These are phyloP conservation scores for Mortierella hygrophila DNA, from an alignment of 192 early-diverging fungal genomes.

Conservation along the genomic window DNA sequence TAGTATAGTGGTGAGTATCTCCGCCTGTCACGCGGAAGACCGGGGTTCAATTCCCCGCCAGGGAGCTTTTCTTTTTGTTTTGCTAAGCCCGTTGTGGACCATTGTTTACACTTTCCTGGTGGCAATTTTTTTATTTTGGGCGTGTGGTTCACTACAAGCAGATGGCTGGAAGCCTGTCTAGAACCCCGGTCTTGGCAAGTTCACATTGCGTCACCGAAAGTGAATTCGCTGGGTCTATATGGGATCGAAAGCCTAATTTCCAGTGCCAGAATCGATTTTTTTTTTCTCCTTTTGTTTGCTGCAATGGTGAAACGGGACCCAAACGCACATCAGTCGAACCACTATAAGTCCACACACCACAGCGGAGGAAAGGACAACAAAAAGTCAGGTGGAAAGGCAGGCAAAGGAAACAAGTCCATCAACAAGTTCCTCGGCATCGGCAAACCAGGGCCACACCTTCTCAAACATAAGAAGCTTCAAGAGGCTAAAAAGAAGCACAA, in stretches of 20 bases:
- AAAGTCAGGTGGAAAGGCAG: conserved; percentile 39
- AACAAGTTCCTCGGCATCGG: conserved; percentile 47
- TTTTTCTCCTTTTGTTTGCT: background rate
- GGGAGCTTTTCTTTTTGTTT: conserved; percentile 11
- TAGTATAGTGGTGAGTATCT: conserved; percentile 19
- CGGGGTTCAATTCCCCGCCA: conserved; percentile 19
- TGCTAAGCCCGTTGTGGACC: too few species aligned
- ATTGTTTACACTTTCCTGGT: too few species aligned
- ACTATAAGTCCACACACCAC: conserved; percentile 35
- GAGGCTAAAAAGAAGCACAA: conserved; percentile 7
- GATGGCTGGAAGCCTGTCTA: too few species aligned
- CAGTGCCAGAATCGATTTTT: background rate
- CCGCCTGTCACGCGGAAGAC: conserved; percentile 19
- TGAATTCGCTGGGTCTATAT: background rate
- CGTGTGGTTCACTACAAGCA: too few species aligned
- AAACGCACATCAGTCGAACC: conserved; percentile 43
- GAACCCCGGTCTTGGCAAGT: too few species aligned
- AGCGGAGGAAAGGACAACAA: conserved; percentile 28
- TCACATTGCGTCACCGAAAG: too few species aligned
- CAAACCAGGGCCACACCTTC: conserved; percentile 45
- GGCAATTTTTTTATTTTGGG: too few species aligned
- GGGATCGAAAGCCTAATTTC: background rate
- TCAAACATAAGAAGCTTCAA: conserved; percentile 12
- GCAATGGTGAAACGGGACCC: conserved; percentile 34
- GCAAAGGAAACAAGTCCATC: conserved; percentile 43